These are phyloP conservation scores for Pseudocercospora eumusae DNA, from an alignment of 2,329 filamentous ascomycete genomes.

Conservation along the genomic window DNA sequence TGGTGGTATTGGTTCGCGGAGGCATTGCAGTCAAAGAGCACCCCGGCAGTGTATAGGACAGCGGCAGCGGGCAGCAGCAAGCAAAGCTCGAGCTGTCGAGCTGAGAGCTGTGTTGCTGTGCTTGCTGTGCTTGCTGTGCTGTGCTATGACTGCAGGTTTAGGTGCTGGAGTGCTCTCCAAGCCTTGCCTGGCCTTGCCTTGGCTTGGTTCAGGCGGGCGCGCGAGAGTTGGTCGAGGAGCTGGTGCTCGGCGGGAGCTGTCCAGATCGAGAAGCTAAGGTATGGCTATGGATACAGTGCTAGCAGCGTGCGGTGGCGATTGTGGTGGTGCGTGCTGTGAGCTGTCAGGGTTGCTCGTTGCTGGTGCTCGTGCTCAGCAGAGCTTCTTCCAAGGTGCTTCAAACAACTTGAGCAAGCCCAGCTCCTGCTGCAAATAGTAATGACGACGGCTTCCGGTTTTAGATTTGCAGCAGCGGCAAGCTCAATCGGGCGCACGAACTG, in stretches of 20 bases:
- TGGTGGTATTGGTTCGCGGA: slow-evolving; percentile 13
- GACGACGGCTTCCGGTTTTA: slow-evolving; percentile 2
- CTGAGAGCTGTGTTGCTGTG: slow-evolving; percentile 1
- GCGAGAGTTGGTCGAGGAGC: not conserved
- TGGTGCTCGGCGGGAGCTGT: too few relatives aligned
- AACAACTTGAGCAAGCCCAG: not conserved
- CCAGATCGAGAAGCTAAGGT: not conserved
- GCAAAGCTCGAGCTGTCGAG: slow-evolving; percentile 6
- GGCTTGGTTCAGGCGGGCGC: not conserved
- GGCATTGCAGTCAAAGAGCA: slow-evolving; percentile 18
- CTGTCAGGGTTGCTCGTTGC: not conserved
- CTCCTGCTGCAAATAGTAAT: not conserved
- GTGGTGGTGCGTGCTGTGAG: not conserved
- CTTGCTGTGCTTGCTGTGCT: not conserved
- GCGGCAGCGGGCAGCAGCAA: slow-evolving; percentile 3
- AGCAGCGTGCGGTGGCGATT: not conserved
- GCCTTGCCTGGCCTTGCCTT: too few relatives aligned
- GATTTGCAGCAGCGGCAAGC: not conserved
- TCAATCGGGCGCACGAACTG: not conserved
- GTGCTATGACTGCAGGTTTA: not conserved
- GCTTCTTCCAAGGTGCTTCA: not conserved
- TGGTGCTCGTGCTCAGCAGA: slow-evolving; percentile 1
- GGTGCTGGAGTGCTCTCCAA: not conserved
- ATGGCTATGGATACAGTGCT: not conserved
- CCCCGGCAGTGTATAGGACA: slow-evolving; percentile 14